Percentiles rank a stretch among this genome's conserved stretches.
Conservation (phyloP, 306 rosid species). For the Quercus parvula region DNA sequence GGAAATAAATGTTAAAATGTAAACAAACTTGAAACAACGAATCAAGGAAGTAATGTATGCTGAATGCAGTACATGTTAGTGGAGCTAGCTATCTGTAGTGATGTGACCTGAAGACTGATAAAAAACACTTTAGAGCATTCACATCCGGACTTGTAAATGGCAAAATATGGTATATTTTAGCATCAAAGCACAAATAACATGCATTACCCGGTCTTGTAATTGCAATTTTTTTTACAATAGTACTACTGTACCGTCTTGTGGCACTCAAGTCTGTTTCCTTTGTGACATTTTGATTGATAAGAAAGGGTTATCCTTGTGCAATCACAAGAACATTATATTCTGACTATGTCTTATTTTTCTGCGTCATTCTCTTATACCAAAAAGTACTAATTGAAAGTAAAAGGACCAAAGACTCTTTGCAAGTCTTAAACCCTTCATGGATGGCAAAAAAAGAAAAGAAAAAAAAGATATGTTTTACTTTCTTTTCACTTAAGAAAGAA, state of each 20-base stretch:
- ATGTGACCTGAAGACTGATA: not conserved
- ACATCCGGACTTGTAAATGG: too few species aligned
- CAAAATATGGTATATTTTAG: too few species aligned
- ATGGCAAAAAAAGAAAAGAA: not conserved
- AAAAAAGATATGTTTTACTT: constrained; percentile 7
- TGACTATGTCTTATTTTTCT: not conserved
- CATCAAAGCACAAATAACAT: too few species aligned
- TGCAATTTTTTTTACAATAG: too few species aligned
- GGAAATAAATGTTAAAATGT: not conserved
- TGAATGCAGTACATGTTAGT: not conserved
- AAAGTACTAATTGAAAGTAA: not conserved
- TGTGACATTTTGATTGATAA: not conserved
- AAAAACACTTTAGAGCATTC: not conserved
- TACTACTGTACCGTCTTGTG: too few species aligned
- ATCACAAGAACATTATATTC: not conserved
- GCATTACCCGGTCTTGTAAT: too few species aligned
- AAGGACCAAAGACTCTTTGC: not conserved
- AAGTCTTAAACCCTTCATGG: not conserved
- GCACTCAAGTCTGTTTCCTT: not conserved
- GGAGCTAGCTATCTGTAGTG: not conserved
- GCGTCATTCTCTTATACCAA: too few species aligned
- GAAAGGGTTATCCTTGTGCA: not conserved
- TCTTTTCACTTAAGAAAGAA: constrained; percentile 19
- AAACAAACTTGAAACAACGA: not conserved
- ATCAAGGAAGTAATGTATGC: not conserved